Percentiles rank a stretch among this genome's conserved stretches.
Evolutionary conservation across 164 flowering plant genomes (phyloP).

Genomic region (Vitis labrusca): DNA sequence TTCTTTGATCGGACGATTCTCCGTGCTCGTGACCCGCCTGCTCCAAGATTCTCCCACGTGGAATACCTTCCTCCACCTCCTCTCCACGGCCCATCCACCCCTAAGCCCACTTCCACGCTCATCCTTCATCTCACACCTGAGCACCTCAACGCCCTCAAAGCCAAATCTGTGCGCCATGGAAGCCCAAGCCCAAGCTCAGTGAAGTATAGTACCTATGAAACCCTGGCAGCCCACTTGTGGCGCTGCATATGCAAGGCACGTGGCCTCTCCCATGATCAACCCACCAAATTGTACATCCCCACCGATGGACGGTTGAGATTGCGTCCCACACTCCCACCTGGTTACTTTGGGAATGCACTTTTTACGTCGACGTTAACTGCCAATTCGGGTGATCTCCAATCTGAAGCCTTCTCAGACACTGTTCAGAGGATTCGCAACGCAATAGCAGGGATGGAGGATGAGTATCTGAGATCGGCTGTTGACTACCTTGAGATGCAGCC

Average conservation of each 20-base stretch:
- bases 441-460: constrained; percentile 17
- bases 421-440: constrained; percentile 17
- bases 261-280: constrained; percentile 15
- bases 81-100: background rate
- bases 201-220: constrained; percentile 16
- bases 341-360: background rate
- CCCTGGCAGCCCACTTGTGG: constrained; percentile 29
- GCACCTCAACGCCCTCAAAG: constrained; percentile 18
- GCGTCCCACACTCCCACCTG: constrained; percentile 20
- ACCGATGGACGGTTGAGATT: constrained; percentile 14
- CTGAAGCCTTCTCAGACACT: constrained; percentile 3
- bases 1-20: too few relatives aligned
- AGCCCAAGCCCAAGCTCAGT: background rate
- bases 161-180: constrained; percentile 8
- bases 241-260: constrained; percentile 27
- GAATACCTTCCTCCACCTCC: constrained; percentile 2
- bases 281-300: constrained; percentile 17
- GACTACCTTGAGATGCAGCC: constrained; percentile 28
- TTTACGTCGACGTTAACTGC: background rate
- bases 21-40: too few relatives aligned
- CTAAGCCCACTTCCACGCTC: background rate
- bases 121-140: constrained; percentile 13
- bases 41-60: too few relatives aligned
- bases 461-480: constrained; percentile 29
- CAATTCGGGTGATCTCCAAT: constrained; percentile 13